phyloP scores from a whole-genome alignment of 78 protist species.

The Diacronema lutheri region DNA sequence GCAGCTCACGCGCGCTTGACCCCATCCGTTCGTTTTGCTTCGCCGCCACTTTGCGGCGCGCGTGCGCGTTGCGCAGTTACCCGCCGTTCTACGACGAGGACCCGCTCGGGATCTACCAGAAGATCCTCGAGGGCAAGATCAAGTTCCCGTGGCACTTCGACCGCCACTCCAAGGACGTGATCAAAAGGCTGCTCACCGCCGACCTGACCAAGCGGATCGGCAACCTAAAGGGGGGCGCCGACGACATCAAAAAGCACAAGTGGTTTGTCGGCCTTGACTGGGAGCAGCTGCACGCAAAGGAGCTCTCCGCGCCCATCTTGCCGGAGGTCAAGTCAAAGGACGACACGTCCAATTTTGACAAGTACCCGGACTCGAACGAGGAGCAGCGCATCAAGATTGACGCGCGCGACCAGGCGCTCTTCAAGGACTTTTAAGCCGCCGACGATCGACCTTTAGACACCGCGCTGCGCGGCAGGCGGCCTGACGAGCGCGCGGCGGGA shows the following conservation, averaged over 20 bases:
- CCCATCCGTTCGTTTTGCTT: too few species aligned
- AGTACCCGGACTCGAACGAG: neutral
- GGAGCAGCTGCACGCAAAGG: constrained; percentile 58
- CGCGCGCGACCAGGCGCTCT: too few species aligned
- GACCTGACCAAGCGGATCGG: constrained; percentile 90
- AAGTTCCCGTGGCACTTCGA: constrained; percentile 82
- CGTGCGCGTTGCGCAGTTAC: constrained; percentile 15
- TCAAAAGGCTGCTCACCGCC: constrained; percentile 70
- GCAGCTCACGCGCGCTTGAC: too few species aligned
- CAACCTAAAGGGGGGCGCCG: constrained; percentile 77
- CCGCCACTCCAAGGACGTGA: constrained; percentile 74
- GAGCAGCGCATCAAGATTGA: neutral
- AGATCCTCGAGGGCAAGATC: constrained; percentile 77
- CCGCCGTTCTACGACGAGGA: constrained; percentile 90
- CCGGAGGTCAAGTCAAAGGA: constrained; percentile 8
- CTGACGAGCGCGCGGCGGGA: too few species aligned
- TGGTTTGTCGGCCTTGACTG: constrained; percentile 87
- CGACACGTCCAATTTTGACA: neutral
- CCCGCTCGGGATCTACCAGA: constrained; percentile 81
- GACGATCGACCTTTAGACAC: too few species aligned
- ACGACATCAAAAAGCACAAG: constrained; percentile 84
- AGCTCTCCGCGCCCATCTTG: constrained; percentile 58
- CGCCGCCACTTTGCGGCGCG: too few species aligned
- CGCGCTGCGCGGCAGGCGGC: too few species aligned
- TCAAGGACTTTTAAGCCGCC: too few species aligned